Evolutionary conservation across 176 grass and related monocot species (phyloP), one percentile per base, ranked within the genome.

Genomic region (Aegilops bicornis): DNA sequence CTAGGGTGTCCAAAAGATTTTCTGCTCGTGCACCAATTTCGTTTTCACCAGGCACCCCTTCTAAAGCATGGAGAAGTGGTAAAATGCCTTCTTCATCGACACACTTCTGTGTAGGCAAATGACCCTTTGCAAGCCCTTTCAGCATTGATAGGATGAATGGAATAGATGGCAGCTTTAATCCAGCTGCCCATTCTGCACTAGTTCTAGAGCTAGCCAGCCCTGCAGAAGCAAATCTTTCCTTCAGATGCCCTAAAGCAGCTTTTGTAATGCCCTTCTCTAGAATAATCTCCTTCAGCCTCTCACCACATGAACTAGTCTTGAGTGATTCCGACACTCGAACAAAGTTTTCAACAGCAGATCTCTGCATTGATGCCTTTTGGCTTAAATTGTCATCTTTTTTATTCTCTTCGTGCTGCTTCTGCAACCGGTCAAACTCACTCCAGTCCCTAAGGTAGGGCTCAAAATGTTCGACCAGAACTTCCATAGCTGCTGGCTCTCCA

Each of bases 311-410:
- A 90, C 96, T 98, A 68, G 96, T 94, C 87, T 96, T 95, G 54
- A 98, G 93, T 36, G 96, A 98, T 89, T 98, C 96, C n/a, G 96
- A 98, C 29, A 98, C 96, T 78, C 93, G 76, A 76, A 98, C 92
- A 83, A 98, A 98, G 73, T 98, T 98, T 52, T 96, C 96, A 24
- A 98, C 75, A 79, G 93, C 92, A 79, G 91, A 98, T 81, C 71
- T 90, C 85, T 98, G 91, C 36, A 83, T 89, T 37, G 89, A 88
- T 62, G 88, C 90, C 69, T 92, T 81, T 88, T 69, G 82, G 77
- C 87, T 88, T 77, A 94, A 88, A 72, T n/a, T 86, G 35, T 92
- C 88, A 88, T 98, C 91, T 90, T 98, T 94, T 40, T 79, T 79
- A 88, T 89, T 92, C 25, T 98, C 96, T 72, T 92, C 81, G 56